Evolutionary conservation across 1,139 yeast species (phyloP), one percentile per base, ranked within the genome.

Genomic region (Yamadazyma triangularis): DNA sequence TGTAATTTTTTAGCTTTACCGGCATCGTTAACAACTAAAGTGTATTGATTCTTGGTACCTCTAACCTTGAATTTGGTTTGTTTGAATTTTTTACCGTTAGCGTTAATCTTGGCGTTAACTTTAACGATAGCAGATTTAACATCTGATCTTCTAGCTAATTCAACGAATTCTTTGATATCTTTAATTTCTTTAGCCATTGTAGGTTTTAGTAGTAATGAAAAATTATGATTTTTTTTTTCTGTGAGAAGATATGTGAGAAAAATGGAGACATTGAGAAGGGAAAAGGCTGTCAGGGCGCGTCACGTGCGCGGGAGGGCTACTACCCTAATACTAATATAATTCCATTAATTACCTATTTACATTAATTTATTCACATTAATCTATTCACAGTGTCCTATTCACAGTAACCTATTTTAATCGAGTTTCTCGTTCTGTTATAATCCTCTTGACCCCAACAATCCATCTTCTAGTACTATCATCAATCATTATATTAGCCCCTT

Each of bases 41-140:
- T 91, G 87, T 91, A 91, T 63, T 87, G 82, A 79, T 85, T 71
- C 70, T 77, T 86, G 51, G 96, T 62, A 69, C 96, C 96, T 79
- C 98, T 87, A 63, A 91, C 88, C 87, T 93, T 91, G 91, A 91
- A 91, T 77, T 91, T 91, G 77, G 96, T 88, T 73, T 84, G 89
- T 73, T 83, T 82, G 79, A 78, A 75, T 56, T 74, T 73, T 77
- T 82, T 82, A 69, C 94, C 95, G 74, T 79, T 79, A 52, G 83
- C 76, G 73, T 79, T 80, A 60, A 79, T 55, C 77, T 87, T 87
- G 74, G 80, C 73, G 89, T 88, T 86, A 65, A 77, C 75, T 77
- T 83, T 86, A 73, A 87, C 81, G 64, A 89, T 82, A 57, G 95
- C 96, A 48, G 85, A 71, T 73, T 79, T 79, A 67, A 91, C 89